A percentile compares a stretch with the other conserved stretches of the same genome.
These are phyloP conservation scores for Vicia villosa DNA, from an alignment of 306 rosid species.

Conservation along the genomic window DNA sequence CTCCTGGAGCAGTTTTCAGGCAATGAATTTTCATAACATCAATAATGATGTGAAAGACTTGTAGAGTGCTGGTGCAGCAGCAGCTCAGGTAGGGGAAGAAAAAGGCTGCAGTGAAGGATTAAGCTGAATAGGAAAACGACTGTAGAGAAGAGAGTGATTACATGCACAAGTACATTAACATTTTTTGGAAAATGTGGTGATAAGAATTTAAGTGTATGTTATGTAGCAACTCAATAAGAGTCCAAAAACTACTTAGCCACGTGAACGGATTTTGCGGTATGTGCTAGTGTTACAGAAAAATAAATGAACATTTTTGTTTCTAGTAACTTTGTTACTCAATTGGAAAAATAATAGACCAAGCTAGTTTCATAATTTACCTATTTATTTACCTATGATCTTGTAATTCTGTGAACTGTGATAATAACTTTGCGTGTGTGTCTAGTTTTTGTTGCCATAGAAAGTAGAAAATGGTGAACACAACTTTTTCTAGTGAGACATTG, in stretches of 20 bases:
- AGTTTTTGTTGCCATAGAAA: constrained; percentile 16
- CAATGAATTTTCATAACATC: constrained; percentile 39
- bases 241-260: constrained; percentile 39
- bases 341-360: constrained; percentile 13
- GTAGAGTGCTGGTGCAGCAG: background rate
- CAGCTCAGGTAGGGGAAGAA: background rate
- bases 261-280: constrained; percentile 71
- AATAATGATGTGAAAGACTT: constrained; percentile 27
- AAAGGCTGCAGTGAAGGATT: constrained; percentile 50
- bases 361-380: background rate
- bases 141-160: constrained; percentile 38
- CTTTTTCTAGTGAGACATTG: constrained; percentile 35
- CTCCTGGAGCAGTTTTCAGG: constrained; percentile 10
- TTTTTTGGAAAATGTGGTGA: constrained; percentile 32
- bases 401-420: too few species aligned
- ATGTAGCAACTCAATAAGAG: background rate
- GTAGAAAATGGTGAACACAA: constrained; percentile 38
- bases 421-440: constrained; percentile 9
- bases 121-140: constrained; percentile 36
- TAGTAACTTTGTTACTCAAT: constrained; percentile 27
- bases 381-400: background rate
- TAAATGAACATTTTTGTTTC: constrained; percentile 27
- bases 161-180: constrained; percentile 35
- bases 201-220: constrained; percentile 8
- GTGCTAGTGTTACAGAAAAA: constrained; percentile 1